Base-by-base conservation (phyloP, 2,329 filamentous ascomycete species). In the Cordyceps tenuipes region DNA sequence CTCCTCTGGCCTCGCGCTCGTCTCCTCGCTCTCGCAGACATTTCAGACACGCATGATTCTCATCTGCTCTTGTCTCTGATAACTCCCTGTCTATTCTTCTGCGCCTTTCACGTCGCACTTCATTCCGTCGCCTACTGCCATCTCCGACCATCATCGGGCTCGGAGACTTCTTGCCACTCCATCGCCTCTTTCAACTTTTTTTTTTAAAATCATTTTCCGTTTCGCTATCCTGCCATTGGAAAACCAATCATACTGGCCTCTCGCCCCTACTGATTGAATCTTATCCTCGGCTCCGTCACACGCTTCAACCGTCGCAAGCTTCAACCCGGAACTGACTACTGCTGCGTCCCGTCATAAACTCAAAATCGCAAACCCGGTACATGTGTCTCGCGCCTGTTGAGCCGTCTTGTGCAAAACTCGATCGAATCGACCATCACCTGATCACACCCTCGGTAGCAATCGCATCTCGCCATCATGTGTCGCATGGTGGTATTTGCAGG, bases 401-500 rank as follows among this genome's bases (percentile, higher is more conserved):
- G 19, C 6, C 46, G 5, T 21, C 52, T 8, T 21, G 1, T 13
- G 8, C 7, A 15, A 12, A 49, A 26, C 17, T 23, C 19, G 3
- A 36, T 6, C 6, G 47, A 23, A 47, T 10, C 10, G n/a, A 12
- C 21, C 13, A 41, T 26, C 5, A 26, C 9, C 31, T 19, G 19
- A 49, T 17, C 29, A 10, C 9, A 31, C 17, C 23, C 34, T 12
- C 21, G n/a, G 15, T 29, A 5, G 2, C 9, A 26, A 26, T 29
- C 23, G 23, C 23, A 41, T 23, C 55, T 34, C 39, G 3, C 39
- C 55, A 59, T 47, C 65, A 80, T 80, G 78, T 80, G 78, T 68
- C 77, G 78, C 59, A 70, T 77, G 66, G 66, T 80, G 49, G 66
- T 74, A 48, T 80, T 79, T 65, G 66, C 66, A 44, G 78, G 78